Evolutionary conservation across 2,329 filamentous ascomycete species (phyloP).

Genomic region (Epichloe coenophiala): DNA sequence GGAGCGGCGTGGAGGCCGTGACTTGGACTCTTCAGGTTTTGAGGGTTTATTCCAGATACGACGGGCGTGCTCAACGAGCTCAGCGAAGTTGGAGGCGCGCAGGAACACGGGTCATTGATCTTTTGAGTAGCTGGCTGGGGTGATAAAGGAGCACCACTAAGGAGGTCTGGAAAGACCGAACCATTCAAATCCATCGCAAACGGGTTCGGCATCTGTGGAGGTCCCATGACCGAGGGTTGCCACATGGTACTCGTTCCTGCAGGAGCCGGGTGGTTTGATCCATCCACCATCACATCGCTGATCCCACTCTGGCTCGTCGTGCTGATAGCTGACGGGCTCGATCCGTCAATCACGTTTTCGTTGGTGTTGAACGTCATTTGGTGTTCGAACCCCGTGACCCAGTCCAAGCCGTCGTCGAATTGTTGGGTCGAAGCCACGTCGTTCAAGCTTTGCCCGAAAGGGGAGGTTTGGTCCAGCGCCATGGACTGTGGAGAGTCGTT

Average conservation of each 20-base stretch:
- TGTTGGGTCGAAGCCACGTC: slow-evolving; percentile 44
- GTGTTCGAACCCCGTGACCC: slow-evolving; percentile 68
- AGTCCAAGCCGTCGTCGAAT: slow-evolving; percentile 72
- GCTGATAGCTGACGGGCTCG: slow-evolving; percentile 91
- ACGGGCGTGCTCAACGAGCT: slow-evolving; percentile 59
- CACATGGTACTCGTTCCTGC: slow-evolving; percentile 48
- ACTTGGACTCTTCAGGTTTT: slow-evolving; percentile 52
- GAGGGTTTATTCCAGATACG: slow-evolving; percentile 49
- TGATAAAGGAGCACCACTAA: slow-evolving; percentile 59
- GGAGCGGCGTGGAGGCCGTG: slow-evolving; percentile 52
- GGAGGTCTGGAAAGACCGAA: slow-evolving; percentile 64
- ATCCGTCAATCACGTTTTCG: slow-evolving; percentile 78
- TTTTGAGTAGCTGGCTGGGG: slow-evolving; percentile 62
- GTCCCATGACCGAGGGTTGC: slow-evolving; percentile 55
- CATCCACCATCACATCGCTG: slow-evolving; percentile 85
- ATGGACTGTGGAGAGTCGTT: slow-evolving; percentile 61
- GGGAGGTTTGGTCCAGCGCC: slow-evolving; percentile 47
- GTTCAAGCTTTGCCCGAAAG: slow-evolving; percentile 42
- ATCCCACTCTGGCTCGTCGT: slow-evolving; percentile 84
- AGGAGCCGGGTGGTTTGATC: slow-evolving; percentile 49
- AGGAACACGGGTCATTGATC: slow-evolving; percentile 62
- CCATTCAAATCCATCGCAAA: slow-evolving; percentile 65
- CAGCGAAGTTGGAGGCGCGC: slow-evolving; percentile 63
- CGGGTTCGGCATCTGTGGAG: slow-evolving; percentile 52
- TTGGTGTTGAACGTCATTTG: slow-evolving; percentile 58